Conservation (phyloP, 2,329 filamentous ascomycete species). For the Arthrobotrys megalospora region DNA sequence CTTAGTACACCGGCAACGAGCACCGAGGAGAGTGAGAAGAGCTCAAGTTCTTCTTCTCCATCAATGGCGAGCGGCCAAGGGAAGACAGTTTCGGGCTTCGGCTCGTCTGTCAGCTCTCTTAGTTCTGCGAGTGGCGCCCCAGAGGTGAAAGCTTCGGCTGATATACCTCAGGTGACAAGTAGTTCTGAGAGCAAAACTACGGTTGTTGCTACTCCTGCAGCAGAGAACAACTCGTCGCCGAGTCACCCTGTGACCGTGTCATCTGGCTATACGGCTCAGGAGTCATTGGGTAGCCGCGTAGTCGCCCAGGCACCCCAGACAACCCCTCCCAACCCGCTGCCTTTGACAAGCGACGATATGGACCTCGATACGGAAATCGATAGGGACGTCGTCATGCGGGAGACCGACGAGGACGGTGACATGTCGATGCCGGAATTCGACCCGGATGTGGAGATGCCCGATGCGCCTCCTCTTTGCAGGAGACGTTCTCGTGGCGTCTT, state of each 20-base stretch:
- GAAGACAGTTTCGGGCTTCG: slow-evolving; percentile 10
- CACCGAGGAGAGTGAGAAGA: not conserved
- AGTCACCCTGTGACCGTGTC: slow-evolving; percentile 20
- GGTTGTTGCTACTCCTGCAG: slow-evolving; percentile 9
- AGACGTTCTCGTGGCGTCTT: slow-evolving; percentile 18
- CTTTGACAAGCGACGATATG: slow-evolving; percentile 2
- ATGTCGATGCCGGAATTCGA: slow-evolving; percentile 25
- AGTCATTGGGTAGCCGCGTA: slow-evolving; percentile 17
- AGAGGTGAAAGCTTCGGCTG: not conserved
- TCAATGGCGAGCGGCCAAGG: slow-evolving; percentile 13
- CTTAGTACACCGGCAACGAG: slow-evolving; percentile 20
- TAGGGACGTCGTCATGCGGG: not conserved
- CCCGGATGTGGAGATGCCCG: slow-evolving; percentile 35
- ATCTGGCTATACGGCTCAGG: slow-evolving; percentile 7
- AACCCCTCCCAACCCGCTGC: not conserved
- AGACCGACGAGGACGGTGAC: slow-evolving; percentile 22
- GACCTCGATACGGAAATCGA: not conserved
- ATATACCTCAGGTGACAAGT: slow-evolving; percentile 1
- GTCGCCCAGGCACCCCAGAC: not conserved
- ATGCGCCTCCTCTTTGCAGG: slow-evolving; percentile 27
- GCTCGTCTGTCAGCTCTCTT: slow-evolving; percentile 18
- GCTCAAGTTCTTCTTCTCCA: not conserved
- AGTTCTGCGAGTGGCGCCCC: slow-evolving; percentile 11
- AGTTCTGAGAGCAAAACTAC: slow-evolving; percentile 12
- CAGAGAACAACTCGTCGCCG: not conserved